phyloP scores from a whole-genome alignment of 495 filamentous ascomycete genomes.

The Lasiosphaeria hispida region DNA sequence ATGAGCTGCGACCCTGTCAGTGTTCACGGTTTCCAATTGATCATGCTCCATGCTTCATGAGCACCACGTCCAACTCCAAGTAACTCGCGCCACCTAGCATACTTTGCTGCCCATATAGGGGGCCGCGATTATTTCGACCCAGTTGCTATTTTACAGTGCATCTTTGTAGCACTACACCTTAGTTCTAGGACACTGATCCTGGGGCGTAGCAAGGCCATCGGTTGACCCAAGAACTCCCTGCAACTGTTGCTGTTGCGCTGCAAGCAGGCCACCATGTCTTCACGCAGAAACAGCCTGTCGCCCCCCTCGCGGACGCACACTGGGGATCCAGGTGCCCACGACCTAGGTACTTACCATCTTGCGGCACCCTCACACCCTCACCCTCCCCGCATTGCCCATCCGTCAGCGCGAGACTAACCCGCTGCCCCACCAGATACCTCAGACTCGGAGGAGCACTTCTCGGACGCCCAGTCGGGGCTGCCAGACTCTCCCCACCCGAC shows the following conservation, averaged over 20 bases:
- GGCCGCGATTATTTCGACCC: too few species aligned
- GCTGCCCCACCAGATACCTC: conserved; percentile 49
- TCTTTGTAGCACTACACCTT: too few species aligned
- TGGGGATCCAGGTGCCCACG: conserved; percentile 79
- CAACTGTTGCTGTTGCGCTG: background rate
- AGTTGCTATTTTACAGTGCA: too few species aligned
- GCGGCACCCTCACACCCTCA: background rate
- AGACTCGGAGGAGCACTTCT: conserved; percentile 84
- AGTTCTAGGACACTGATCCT: too few species aligned
- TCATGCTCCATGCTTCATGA: background rate
- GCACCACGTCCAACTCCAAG: too few species aligned
- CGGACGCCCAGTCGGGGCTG: conserved; percentile 77
- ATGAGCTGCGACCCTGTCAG: background rate
- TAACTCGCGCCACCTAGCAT: too few species aligned
- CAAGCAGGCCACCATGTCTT: conserved; percentile 20
- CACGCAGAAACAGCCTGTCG: conserved; percentile 50
- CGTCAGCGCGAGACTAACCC: too few species aligned
- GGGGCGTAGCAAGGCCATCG: too few species aligned
- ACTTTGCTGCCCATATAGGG: too few species aligned
- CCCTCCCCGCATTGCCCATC: conserved; percentile 11
- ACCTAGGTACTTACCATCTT: conserved; percentile 60
- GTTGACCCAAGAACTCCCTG: too few species aligned
- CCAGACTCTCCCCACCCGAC: conserved; percentile 47
- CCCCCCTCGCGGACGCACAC: conserved; percentile 64
- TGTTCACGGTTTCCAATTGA: background rate